Conservation (phyloP, 441 rosid genomes). For the Dalechampia spathulata region DNA sequence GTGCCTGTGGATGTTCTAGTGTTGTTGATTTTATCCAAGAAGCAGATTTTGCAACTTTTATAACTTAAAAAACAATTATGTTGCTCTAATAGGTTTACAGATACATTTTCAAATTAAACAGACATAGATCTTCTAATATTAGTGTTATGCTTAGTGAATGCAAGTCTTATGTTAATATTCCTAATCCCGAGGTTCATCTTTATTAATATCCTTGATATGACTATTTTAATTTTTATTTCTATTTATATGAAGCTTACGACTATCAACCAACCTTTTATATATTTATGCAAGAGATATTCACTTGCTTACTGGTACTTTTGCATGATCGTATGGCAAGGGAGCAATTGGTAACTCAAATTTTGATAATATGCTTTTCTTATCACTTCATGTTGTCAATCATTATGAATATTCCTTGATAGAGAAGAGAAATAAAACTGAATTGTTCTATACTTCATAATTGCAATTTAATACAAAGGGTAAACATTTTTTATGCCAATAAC, state of each 20-base stretch:
- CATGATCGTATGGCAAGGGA: conserved; percentile 89
- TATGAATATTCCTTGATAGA: not conserved
- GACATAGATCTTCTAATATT: conserved; percentile 51
- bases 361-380: conserved; percentile 53
- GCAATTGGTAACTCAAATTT: conserved; percentile 84
- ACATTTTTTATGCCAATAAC: not conserved
- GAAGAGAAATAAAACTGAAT: not conserved
- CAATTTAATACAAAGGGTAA: not conserved
- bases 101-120: conserved; percentile 88
- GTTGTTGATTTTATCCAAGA: not conserved
- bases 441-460: not conserved
- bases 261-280: conserved; percentile 13
- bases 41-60: conserved; percentile 1
- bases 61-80: conserved; percentile 13
- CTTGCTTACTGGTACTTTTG: conserved; percentile 91
- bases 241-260: conserved; percentile 8
- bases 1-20: conserved; percentile 10
- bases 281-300: conserved; percentile 73
- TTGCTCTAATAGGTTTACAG: conserved; percentile 73
- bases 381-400: not conserved
- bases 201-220: conserved; percentile 15
- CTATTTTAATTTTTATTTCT: conserved; percentile 9
- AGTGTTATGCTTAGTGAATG: conserved; percentile 70
- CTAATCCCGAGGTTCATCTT: conserved; percentile 68
- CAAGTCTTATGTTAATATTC: conserved; percentile 78